Evolutionary conservation across 352 stramenopile genomes (phyloP).

Genomic region (Phytopythium oedochilum): DNA sequence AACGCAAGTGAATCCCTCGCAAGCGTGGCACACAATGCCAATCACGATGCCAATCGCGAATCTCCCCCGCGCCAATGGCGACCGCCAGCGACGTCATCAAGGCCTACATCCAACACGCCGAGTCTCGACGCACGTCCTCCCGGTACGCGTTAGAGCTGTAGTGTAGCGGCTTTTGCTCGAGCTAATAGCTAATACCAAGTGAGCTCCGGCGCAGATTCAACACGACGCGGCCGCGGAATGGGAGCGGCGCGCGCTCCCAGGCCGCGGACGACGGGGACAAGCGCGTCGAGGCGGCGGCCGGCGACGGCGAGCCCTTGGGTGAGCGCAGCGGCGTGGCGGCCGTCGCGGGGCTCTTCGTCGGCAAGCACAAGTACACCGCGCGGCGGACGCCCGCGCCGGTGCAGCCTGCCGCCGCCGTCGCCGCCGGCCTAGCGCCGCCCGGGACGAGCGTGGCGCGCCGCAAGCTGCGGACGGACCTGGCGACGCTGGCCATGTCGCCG

Average conservation of each 20-base stretch:
- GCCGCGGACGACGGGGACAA: not conserved
- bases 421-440: not conserved
- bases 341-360: constrained; percentile 18
- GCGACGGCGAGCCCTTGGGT: not conserved
- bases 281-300: not conserved
- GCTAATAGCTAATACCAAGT: not conserved
- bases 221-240: not conserved
- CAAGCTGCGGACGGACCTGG: constrained; percentile 16
- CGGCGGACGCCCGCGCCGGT: not conserved
- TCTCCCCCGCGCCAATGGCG: no score
- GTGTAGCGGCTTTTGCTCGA: not conserved
- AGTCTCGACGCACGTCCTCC: constrained; percentile 27
- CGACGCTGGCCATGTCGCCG: not conserved
- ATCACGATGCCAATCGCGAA: no score
- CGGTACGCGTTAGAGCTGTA: constrained; percentile 14
- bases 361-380: constrained; percentile 10
- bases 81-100: constrained; percentile 34
- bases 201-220: not conserved
- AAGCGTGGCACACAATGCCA: no score
- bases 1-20: not conserved
- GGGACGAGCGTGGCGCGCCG: not conserved
- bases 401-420: no score
- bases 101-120: constrained; percentile 39
- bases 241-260: not conserved
- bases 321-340: constrained; percentile 1